Base-by-base conservation (phyloP, 352 stramenopile genomes). In the Elongisporangium anandrum region DNA sequence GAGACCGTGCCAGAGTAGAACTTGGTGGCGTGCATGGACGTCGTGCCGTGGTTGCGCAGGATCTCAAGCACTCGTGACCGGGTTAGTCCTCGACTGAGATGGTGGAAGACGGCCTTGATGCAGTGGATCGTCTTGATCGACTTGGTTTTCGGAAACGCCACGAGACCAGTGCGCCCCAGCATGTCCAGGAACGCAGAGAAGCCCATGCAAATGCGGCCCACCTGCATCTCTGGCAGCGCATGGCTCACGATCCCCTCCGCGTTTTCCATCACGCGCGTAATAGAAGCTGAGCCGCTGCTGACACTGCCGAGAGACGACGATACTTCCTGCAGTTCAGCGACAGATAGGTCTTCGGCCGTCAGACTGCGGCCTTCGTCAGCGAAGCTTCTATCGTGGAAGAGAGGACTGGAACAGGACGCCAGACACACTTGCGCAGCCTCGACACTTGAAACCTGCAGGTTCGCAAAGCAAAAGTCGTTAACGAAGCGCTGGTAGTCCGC, bases 51-150 rank as follows among this genome's bases (percentile, higher is more conserved):
- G 53, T 85, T 92, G 22, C 79, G 70, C 13, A 90, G 56, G 56
- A 92, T 92, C 52, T 73, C 76, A 9, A 89, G 65, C 24, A 88
- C 79, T 15, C 83, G 65, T 2, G 79, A 81, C 15, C 79, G 63
- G n/a, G 70, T 86, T 29, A 90, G 66, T 2, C 79, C 80, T 15
- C 83, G 81, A 47, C 78, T 90, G 29, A 92, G 61, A 54, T 92
- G 83, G 47, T 92, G 81, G 54, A 90, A 90, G 5, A 92, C 59
- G 4, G 79, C 81, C 45, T 92, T 92, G n/a, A 90, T 69, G 16
- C 77, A 88, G 53, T 83, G 73, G 21, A 87, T 69, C 5, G 73
- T 79, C 60, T 81, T 77, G 41, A 83, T 57, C 15, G 55, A 57
- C 38, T 65, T 70, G 12, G 65, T 73, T 22, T 85, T 85, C 12